Base-by-base conservation (phyloP, 2,329 filamentous ascomycete species). In the Neofusicoccum parvum region DNA sequence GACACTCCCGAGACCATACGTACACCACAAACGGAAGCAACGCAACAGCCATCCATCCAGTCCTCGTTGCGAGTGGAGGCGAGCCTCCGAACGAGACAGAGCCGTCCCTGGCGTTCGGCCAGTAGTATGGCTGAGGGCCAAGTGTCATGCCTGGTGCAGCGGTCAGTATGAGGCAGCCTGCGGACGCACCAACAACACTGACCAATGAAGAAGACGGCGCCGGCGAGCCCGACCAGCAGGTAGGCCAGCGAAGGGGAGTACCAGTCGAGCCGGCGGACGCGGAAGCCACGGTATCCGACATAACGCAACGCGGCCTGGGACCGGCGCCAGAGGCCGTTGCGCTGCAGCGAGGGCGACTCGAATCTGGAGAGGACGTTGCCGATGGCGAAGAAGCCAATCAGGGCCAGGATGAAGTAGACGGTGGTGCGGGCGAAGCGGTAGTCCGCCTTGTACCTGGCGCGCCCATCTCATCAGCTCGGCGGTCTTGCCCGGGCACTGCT, bases 1-100 rank as follows among this genome's bases (percentile, higher is more conserved):
- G 3, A 15, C 5, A 14, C 12, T 32, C 20, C 14, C n/a, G 20
- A 45, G 14, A 20, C 37, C 17, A 10, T 5, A 23, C 14, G 5
- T 20, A 73, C 69, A 75, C 70, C 12, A 74, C 64, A 53, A 74
- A 73, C 9, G 73, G 72, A 66, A 74, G 70, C 27, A 71, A 71
- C 3, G 66, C 74, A n/a, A 75, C 59, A 12, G 72, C 69, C 69
- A 75, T 66, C 72, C 72, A 75, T 6, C 73, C 73, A 1, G 71
- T 69, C 48, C 74, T 65, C 0, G 71, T 75, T 5, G 69, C 74
- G 4, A 75, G 58, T 20, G 74, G 74, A n/a, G 72, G 73, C 11
- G 72, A 74, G 10, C 68, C 45, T 14, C 67, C 67, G 50, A 45
- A 68, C 0, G 54, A 66, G 12, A 60, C 32, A 11, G 46, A 49